phyloP scores from a whole-genome alignment of 2,329 filamentous ascomycete species.

The Didymella pomorum region DNA sequence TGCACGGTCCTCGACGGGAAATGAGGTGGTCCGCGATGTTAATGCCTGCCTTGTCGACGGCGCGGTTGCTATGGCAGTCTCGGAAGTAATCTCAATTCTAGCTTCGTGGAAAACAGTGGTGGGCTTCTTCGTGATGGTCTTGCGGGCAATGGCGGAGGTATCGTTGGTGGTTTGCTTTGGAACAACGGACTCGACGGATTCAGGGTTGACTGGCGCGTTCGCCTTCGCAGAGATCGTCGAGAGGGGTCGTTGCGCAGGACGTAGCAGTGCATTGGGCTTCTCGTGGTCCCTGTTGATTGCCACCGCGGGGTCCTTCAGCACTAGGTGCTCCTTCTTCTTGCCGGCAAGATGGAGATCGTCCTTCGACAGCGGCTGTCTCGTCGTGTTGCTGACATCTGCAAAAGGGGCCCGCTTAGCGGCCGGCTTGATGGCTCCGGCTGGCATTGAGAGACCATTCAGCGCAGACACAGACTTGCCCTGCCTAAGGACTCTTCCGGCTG shows the following conservation, averaged over 20 bases:
- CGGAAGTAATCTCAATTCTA: constrained; percentile 29
- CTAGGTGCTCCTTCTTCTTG: constrained; percentile 50
- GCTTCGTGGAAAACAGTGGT: constrained; percentile 64
- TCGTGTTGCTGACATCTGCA: constrained; percentile 80
- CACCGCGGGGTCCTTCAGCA: constrained; percentile 44
- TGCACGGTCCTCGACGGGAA: constrained; percentile 35
- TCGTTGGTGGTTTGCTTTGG: constrained; percentile 38
- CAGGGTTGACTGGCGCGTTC: constrained; percentile 27
- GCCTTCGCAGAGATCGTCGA: constrained; percentile 35
- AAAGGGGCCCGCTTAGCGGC: constrained; percentile 80
- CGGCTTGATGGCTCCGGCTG: constrained; percentile 66
- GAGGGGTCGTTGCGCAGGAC: constrained; percentile 70
- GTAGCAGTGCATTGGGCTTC: constrained; percentile 58
- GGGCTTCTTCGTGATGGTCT: constrained; percentile 60
- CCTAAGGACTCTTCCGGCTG: constrained; percentile 66
- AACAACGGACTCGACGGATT: constrained; percentile 28
- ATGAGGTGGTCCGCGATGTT: constrained; percentile 34
- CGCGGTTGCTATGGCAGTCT: constrained; percentile 27
- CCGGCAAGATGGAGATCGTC: constrained; percentile 64
- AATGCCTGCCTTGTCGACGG: constrained; percentile 34
- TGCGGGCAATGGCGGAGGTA: constrained; percentile 52
- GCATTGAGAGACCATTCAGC: constrained; percentile 62
- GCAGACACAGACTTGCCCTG: constrained; percentile 80
- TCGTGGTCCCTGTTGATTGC: constrained; percentile 47
- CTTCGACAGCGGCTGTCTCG: constrained; percentile 53